Conservation (phyloP, 768 basidiomycete genomes). For the Lactarius trivialis region DNA sequence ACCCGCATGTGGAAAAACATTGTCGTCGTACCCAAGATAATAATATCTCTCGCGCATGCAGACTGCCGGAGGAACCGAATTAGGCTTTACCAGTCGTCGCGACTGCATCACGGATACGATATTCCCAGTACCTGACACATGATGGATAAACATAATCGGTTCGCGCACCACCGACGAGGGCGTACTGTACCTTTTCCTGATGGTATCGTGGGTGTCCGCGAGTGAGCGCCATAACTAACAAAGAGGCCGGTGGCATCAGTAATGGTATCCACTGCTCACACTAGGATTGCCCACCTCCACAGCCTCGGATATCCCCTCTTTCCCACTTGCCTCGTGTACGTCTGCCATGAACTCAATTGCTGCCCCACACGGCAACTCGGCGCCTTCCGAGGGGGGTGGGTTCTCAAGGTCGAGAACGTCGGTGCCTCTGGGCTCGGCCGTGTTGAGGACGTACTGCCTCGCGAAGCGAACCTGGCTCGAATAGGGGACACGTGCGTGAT, state of each 20-base stretch:
- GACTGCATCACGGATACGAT: slow-evolving; percentile 53
- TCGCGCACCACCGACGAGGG: slow-evolving; percentile 13
- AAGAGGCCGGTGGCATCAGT: background rate
- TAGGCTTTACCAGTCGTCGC: background rate
- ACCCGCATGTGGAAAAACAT: background rate
- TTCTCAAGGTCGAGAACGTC: slow-evolving; percentile 67
- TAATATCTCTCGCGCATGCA: slow-evolving; percentile 1
- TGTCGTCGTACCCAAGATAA: background rate
- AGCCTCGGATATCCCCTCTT: slow-evolving; percentile 38
- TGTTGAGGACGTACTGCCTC: slow-evolving; percentile 48
- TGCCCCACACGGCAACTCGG: slow-evolving; percentile 67
- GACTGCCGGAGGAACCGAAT: background rate
- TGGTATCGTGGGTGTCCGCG: slow-evolving; percentile 62
- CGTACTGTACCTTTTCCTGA: slow-evolving; percentile 71
- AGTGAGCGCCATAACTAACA: slow-evolving; percentile 64
- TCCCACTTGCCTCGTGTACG: slow-evolving; percentile 53
- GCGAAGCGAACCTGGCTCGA: slow-evolving; percentile 53
- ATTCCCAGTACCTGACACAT: slow-evolving; percentile 64
- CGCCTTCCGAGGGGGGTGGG: slow-evolving; percentile 55
- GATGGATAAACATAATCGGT: slow-evolving; percentile 23
- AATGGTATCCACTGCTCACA: background rate
- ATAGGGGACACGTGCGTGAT: slow-evolving; percentile 53
- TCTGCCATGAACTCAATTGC: slow-evolving; percentile 88
- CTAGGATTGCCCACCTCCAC: slow-evolving; percentile 27
- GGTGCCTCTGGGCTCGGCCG: slow-evolving; percentile 27